phyloP scores from a whole-genome alignment of 108 stramenopile genomes.

The Cyclotella choctawhatcheeana region DNA sequence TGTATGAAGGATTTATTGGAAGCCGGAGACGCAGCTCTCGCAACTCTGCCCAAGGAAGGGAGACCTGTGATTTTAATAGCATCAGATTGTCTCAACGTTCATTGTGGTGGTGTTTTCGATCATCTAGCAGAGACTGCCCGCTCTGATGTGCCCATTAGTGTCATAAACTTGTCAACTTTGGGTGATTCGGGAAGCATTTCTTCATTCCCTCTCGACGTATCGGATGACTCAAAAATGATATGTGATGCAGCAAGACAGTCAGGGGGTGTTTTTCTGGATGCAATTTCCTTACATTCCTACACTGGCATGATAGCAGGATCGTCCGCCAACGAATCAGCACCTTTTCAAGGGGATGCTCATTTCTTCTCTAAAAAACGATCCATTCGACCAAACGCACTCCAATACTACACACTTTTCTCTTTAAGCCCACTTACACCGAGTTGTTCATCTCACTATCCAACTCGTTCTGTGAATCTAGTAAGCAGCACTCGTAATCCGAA shows the following conservation, averaged over 20 bases:
- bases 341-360: slow-evolving; percentile 43
- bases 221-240: slow-evolving; percentile 69
- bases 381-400: slow-evolving; percentile 75
- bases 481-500: background rate
- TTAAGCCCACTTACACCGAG: slow-evolving; percentile 70
- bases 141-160: slow-evolving; percentile 67
- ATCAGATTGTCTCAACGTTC: slow-evolving; percentile 73
- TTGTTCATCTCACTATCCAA: slow-evolving; percentile 23
- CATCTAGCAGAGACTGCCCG: slow-evolving; percentile 58
- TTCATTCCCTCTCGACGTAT: slow-evolving; percentile 61
- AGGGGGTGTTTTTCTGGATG: slow-evolving; percentile 73
- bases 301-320: slow-evolving; percentile 51
- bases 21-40: slow-evolving; percentile 75
- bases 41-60: slow-evolving; percentile 68
- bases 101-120: slow-evolving; percentile 69
- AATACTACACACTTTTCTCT: slow-evolving; percentile 74
- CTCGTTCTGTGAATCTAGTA: background rate
- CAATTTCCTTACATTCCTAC: slow-evolving; percentile 50
- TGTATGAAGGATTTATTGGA: slow-evolving; percentile 74
- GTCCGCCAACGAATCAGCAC: slow-evolving; percentile 31
- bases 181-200: background rate
- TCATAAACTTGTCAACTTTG: slow-evolving; percentile 67
- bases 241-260: slow-evolving; percentile 57
- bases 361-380: slow-evolving; percentile 62
- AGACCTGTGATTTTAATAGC: slow-evolving; percentile 72